Evolutionary conservation across 2,329 filamentous ascomycete species (phyloP).

Genomic region (Beauveria medogensis): DNA sequence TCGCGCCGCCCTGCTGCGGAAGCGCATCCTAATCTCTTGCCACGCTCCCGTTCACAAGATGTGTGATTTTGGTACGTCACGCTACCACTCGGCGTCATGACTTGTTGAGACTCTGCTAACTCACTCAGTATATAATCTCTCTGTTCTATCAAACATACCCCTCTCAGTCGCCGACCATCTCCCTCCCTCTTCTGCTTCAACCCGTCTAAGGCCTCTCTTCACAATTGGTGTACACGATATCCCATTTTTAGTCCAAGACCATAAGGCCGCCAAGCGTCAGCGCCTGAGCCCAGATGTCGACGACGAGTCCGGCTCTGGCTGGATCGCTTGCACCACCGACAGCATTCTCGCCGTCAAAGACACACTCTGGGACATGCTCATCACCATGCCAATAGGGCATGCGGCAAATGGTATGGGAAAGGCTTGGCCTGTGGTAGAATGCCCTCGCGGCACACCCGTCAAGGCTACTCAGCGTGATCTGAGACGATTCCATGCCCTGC

Average conservation of each 20-base stretch:
- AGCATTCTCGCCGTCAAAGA: constrained; percentile 83
- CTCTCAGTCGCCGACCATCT: constrained; percentile 62
- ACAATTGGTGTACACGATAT: constrained; percentile 92
- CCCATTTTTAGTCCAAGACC: constrained; percentile 59
- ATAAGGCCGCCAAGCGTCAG: constrained; percentile 36
- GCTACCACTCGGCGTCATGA: background rate
- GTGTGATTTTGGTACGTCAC: constrained; percentile 74
- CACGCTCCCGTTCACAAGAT: constrained; percentile 76
- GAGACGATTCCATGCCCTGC: constrained; percentile 65
- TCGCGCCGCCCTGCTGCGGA: constrained; percentile 75
- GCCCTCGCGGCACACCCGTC: constrained; percentile 53
- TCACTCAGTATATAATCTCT: constrained; percentile 78
- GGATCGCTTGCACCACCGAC: constrained; percentile 94
- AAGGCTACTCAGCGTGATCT: constrained; percentile 88
- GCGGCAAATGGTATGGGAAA: constrained; percentile 49
- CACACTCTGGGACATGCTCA: constrained; percentile 79
- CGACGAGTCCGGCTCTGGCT: constrained; percentile 54
- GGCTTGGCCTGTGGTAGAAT: constrained; percentile 70
- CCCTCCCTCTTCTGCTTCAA: constrained; percentile 50
- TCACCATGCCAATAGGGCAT: constrained; percentile 66
- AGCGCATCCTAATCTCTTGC: constrained; percentile 79
- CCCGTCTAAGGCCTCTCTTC: constrained; percentile 76
- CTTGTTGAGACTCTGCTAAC: constrained; percentile 18
- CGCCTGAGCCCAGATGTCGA: constrained; percentile 28
- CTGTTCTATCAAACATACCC: constrained; percentile 85